These are phyloP conservation scores for Fonsecaea pedrosoi DNA, from an alignment of 2,329 filamentous ascomycete species.

Conservation along the genomic window DNA sequence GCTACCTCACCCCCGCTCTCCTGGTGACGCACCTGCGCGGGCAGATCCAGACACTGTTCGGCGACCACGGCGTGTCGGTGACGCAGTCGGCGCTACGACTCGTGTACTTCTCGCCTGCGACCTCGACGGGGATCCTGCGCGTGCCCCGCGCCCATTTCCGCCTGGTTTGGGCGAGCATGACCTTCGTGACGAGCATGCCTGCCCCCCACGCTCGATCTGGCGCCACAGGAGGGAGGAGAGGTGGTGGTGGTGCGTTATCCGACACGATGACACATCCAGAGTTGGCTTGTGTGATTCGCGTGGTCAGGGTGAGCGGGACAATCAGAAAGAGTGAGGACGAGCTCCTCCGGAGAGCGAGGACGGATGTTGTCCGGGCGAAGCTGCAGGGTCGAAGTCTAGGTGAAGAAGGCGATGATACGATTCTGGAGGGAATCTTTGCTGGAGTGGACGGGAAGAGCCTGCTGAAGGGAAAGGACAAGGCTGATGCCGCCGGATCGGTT, in stretches of 20 bases:
- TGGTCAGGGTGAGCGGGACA: conserved; percentile 88
- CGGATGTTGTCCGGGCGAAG: conserved; percentile 64
- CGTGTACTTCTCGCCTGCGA: conserved; percentile 91
- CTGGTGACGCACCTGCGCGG: conserved; percentile 64
- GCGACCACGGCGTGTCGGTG: conserved; percentile 76
- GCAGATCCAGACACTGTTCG: conserved; percentile 76
- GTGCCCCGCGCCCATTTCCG: conserved; percentile 82
- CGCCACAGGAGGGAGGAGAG: conserved; percentile 1
- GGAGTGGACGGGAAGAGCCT: not conserved
- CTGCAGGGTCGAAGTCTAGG: conserved; percentile 22
- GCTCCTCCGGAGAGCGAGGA: conserved; percentile 77
- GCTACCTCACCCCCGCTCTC: conserved; percentile 69
- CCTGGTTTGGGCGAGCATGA: conserved; percentile 87
- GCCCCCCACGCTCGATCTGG: not conserved
- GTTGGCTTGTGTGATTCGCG: conserved; percentile 75
- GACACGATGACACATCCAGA: conserved; percentile 23
- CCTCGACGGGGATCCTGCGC: conserved; percentile 89
- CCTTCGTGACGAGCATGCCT: conserved; percentile 74
- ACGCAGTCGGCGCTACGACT: conserved; percentile 60
- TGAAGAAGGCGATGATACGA: conserved; percentile 7
- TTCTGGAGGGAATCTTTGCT: conserved; percentile 15
- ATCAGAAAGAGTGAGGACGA: conserved; percentile 92
- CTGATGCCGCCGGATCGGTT: not conserved
- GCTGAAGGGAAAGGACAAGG: conserved; percentile 8
- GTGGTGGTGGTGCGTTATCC: not conserved